Evolutionary conservation across 1,139 yeast species (phyloP), one percentile per base, ranked within the genome.

Genomic region (Candida anutae): DNA sequence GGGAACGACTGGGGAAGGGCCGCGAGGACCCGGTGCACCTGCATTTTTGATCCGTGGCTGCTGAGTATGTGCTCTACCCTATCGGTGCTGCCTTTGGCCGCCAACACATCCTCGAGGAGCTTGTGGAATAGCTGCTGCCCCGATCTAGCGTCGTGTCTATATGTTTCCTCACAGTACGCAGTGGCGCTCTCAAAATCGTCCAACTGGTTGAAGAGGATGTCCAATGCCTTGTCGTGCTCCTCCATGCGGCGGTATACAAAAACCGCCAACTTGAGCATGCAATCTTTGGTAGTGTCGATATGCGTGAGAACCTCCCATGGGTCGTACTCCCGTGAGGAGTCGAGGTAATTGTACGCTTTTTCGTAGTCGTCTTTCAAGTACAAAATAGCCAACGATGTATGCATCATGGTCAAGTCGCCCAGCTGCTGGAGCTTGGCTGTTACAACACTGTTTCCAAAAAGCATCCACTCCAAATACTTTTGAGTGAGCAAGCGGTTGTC

Each of bases 211-310:
- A 73, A 75, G 25, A 77, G 62, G 2, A 84, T 71, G 35, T 73
- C 73, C 16, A 90, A 58, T 0, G 88, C 78, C 28, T 74, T 69
- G 10, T 67, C 66, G 43, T 84, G 85, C 32, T 74, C 74, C 1
- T 75, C 78, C 25, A 81, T 50, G 36, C 73, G 64, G 23, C 69
- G 67, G 32, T 79, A 63, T 3, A 88, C 69, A 27, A 72, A 65
- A 0, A 84, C 74, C 23, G 75, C 66, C 27, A 82, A 53, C 17
- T 65, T 34, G 5, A 64, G 45, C 32, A 51, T 61, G 20, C 45
- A 46, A 23, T 55, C 59, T 22, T 59, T 56, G 9, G 51, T 50
- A 2, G 58, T 53, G 0, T 70, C 69, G 10, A 65, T 54, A 24
- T 55, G 40, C 33, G 56, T 55, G 22, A 66, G 39, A 4, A 66